phyloP scores from a whole-genome alignment of 1,284 basidiomycete genomes.

The Megacollybia platyphylla region DNA sequence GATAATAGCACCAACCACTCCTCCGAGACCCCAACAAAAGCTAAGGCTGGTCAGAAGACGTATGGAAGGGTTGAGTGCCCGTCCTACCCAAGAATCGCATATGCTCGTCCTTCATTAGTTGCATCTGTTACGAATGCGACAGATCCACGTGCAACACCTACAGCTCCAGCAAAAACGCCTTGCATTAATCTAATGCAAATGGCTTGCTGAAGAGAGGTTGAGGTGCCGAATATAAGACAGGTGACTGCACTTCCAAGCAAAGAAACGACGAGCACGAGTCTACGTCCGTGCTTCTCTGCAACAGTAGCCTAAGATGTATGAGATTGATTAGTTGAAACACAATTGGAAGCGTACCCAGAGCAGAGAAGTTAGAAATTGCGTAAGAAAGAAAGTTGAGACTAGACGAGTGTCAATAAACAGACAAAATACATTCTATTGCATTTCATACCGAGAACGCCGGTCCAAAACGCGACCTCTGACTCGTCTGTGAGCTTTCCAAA shows the following conservation, averaged over 20 bases:
- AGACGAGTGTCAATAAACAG: conserved; percentile 7
- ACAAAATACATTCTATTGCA: conserved; percentile 4
- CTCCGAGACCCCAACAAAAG: conserved; percentile 94
- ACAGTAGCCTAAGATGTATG: conserved; percentile 63
- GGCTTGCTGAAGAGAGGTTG: conserved; percentile 71
- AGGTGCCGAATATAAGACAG: conserved; percentile 78
- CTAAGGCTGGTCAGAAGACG: conserved; percentile 15
- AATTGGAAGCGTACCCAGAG: conserved; percentile 49
- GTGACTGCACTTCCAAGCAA: conserved; percentile 75
- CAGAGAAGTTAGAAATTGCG: conserved; percentile 87
- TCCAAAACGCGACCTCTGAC: conserved; percentile 75
- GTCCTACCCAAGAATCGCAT: conserved; percentile 77
- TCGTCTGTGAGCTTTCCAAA: conserved; percentile 58
- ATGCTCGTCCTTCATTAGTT: conserved; percentile 88
- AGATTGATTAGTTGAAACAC: conserved; percentile 5
- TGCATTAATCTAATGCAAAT: conserved; percentile 85
- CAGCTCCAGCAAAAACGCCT: conserved; percentile 90
- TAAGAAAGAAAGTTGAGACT: conserved; percentile 75
- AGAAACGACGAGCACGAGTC: conserved; percentile 78
- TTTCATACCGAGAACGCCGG: conserved; percentile 60
- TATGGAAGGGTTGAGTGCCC: conserved; percentile 5
- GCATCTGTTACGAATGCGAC: conserved; percentile 82
- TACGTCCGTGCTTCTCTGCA: conserved; percentile 82
- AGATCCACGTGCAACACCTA: conserved; percentile 85
- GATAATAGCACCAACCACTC: conserved; percentile 80